Evolutionary conservation across 805 yeast genomes (phyloP).

Genomic region (Suhomyces kilbournensis): DNA sequence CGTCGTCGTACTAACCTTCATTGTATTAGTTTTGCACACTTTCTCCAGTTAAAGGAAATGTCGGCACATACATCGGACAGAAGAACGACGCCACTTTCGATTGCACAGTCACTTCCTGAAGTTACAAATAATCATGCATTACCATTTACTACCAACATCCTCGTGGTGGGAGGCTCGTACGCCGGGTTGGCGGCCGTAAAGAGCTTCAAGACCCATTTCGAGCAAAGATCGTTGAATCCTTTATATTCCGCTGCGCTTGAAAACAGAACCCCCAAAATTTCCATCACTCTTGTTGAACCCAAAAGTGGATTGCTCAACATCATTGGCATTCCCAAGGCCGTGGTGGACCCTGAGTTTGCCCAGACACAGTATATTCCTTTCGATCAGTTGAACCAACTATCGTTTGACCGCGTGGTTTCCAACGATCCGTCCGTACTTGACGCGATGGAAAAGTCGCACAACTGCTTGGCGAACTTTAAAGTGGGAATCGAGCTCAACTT

Average conservation of each 20-base stretch:
- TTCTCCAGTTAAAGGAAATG: not conserved
- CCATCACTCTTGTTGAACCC: conserved; percentile 39
- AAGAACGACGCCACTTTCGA: conserved; percentile 2
- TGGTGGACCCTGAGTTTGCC: conserved; percentile 39
- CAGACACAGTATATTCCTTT: conserved; percentile 35
- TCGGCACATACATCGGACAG: not conserved
- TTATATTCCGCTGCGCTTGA: conserved; percentile 6
- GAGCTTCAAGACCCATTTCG: conserved; percentile 25
- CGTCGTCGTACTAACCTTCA: too few species aligned
- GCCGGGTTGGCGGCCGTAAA: conserved; percentile 38
- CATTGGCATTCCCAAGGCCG: conserved; percentile 38
- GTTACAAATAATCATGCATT: not conserved
- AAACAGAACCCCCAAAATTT: conserved; percentile 12
- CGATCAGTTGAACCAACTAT: conserved; percentile 24
- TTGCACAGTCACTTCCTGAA: not conserved
- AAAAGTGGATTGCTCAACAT: conserved; percentile 38
- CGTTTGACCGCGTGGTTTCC: conserved; percentile 27
- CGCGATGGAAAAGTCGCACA: not conserved
- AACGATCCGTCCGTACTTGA: conserved; percentile 12
- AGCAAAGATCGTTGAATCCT: conserved; percentile 10
- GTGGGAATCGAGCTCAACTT: conserved; percentile 22
- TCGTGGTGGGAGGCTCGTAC: conserved; percentile 42
- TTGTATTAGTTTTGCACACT: too few species aligned
- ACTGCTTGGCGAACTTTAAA: conserved; percentile 9
- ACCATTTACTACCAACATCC: conserved; percentile 30